Base-by-base conservation (phyloP, 192 early-diverging fungal species). In the Gamsiella multidivaricata region DNA sequence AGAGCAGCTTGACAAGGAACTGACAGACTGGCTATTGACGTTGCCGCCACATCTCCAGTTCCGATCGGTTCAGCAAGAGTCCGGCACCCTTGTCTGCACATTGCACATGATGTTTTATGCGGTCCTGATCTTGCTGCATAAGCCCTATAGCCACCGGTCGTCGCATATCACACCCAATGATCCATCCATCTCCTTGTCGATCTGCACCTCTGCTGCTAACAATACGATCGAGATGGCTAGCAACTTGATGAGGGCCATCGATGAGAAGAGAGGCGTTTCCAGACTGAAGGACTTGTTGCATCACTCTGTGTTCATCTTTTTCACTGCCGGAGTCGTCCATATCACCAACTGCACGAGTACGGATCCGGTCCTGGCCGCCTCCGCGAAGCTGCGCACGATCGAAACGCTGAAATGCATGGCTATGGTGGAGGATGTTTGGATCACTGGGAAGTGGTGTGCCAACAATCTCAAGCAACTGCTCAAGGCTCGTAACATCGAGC, bases 71-170 rank as follows among this genome's bases (percentile, higher is more conserved):
- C 67, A 73, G 42, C 68, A 83, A 42, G 65, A 83, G 39, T 53
- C 67, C 6, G 66, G 72, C 4, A 80, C 79, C 10, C 60, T 83
- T 47, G 53, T 64, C 14, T 69, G 74, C 25, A 78, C 54, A 11
- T 29, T 83, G 22, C 87, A 89, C 43, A 83, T 86, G 75, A 64
- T 78, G 7, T 89, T 87, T 43, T 84, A 87, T 37, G 76, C 81
- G 8, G 71, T 80, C 17, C 61, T 89, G 22, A 89, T 86, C 51
- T 54, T 89, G 34, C 45, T 89, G 17, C 87, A 89, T 53, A 80
- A 84, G 28, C 83, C 87, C 3, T 89, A 86, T 63, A 89, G 65
- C 61, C 69, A 70, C 68, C 64, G 61, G 3, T 55, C 65, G 1
- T 55, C 49, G 5, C 65, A 54, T 31, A 56, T 65, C 17, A 53